A percentile compares a stretch with the other conserved stretches of the same genome.
phyloP scores from a whole-genome alignment of 768 basidiomycete genomes.

The Dioszegia crocea region DNA sequence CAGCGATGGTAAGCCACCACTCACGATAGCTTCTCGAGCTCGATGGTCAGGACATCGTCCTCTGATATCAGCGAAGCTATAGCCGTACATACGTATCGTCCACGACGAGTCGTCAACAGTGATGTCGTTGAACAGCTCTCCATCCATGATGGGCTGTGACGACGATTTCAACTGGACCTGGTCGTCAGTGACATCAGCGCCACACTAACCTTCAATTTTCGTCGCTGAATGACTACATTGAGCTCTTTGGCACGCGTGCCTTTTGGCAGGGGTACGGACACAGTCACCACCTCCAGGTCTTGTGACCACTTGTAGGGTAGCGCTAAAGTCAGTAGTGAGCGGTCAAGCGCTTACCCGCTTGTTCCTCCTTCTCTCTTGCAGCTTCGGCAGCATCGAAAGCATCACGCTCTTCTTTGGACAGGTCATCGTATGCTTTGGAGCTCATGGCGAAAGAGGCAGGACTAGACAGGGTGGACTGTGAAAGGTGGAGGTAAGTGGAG shows the following conservation, averaged over 20 bases:
- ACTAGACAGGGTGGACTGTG: not conserved
- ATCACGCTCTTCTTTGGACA: conserved; percentile 72
- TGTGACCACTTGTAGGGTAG: conserved; percentile 91
- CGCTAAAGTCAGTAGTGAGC: conserved; percentile 52
- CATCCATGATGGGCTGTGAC: conserved; percentile 71
- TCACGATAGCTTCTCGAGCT: conserved; percentile 47
- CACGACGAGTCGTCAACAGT: conserved; percentile 96
- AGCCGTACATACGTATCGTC: conserved; percentile 67
- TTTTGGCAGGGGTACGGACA: conserved; percentile 75
- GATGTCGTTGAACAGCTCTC: conserved; percentile 87
- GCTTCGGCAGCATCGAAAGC: conserved; percentile 63
- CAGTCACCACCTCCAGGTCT: conserved; percentile 77
- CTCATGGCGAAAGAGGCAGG: not conserved
- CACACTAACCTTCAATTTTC: conserved; percentile 67
- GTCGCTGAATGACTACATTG: conserved; percentile 69
- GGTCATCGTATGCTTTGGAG: conserved; percentile 59
- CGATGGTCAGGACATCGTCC: conserved; percentile 42
- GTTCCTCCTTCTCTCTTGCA: conserved; percentile 69
- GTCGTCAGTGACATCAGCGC: not conserved
- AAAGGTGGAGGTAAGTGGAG: not conserved
- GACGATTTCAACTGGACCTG: conserved; percentile 65
- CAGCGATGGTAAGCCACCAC: not conserved
- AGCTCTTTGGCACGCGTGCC: conserved; percentile 81
- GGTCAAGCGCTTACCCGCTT: conserved; percentile 62
- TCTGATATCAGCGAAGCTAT: not conserved